These are phyloP conservation scores for Warburgia ugandensis DNA, from an alignment of 164 flowering plant species.

Conservation along the genomic window DNA sequence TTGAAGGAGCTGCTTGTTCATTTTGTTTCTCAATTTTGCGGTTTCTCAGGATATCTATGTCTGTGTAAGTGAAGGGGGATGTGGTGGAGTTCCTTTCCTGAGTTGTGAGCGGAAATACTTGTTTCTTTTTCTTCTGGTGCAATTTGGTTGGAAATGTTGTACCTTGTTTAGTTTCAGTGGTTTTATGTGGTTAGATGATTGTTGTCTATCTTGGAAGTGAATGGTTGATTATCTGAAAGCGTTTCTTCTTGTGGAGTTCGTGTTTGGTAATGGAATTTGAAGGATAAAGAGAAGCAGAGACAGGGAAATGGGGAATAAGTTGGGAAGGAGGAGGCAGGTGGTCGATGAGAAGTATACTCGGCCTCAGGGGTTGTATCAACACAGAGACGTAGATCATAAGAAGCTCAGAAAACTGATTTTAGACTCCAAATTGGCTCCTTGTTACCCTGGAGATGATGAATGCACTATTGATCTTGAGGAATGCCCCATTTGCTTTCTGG, in stretches of 20 bases:
- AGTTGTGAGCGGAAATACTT: too few relatives aligned
- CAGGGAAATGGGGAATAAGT: slow-evolving; percentile 76
- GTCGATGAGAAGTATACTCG: slow-evolving; percentile 88
- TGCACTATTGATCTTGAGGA: slow-evolving; percentile 63
- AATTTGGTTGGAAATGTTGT: too few relatives aligned
- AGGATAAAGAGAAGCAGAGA: neutral
- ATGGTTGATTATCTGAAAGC: neutral
- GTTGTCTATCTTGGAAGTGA: too few relatives aligned
- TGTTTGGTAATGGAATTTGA: neutral
- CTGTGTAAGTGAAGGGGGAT: too few relatives aligned
- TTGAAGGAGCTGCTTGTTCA: too few relatives aligned
- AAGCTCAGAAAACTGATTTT: slow-evolving; percentile 91
- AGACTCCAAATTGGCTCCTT: slow-evolving; percentile 92
- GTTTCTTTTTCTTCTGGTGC: too few relatives aligned
- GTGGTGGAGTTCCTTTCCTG: too few relatives aligned
- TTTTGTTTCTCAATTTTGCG: too few relatives aligned
- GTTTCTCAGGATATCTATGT: too few relatives aligned
- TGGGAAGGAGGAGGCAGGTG: slow-evolving; percentile 71
- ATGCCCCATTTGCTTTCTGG: slow-evolving; percentile 98
- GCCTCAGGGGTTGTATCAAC: slow-evolving; percentile 87
- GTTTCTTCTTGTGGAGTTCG: neutral
- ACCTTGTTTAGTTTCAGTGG: too few relatives aligned
- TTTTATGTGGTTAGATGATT: too few relatives aligned
- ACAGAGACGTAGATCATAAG: slow-evolving; percentile 86
- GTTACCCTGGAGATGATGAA: slow-evolving; percentile 90